These are phyloP conservation scores for Torulaspora microellipsoides DNA, from an alignment of 805 yeast species.

Conservation along the genomic window DNA sequence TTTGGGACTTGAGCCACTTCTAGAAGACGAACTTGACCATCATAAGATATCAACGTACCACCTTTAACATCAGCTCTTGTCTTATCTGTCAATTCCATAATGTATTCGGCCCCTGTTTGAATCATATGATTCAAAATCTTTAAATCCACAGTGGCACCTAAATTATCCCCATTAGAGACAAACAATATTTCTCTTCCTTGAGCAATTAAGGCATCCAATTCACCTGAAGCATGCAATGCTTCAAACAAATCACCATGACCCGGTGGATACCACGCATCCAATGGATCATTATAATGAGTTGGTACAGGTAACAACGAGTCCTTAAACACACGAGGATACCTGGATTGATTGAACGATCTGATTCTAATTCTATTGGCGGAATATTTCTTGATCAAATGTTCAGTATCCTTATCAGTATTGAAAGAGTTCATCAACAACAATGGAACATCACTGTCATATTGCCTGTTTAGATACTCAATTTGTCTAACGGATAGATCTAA, in stretches of 20 bases:
- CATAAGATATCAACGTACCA: slow-evolving; percentile 95
- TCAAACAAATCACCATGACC: slow-evolving; percentile 99
- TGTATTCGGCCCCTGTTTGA: slow-evolving; percentile 85
- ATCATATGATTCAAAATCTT: slow-evolving; percentile 89
- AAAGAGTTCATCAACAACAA: slow-evolving; percentile 96
- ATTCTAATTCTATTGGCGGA: slow-evolving; percentile 94
- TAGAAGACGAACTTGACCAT: slow-evolving; percentile 87
- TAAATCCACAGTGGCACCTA: slow-evolving; percentile 96
- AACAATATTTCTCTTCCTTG: slow-evolving; percentile 94
- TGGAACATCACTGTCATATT: slow-evolving; percentile 89
- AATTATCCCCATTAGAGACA: slow-evolving; percentile 96
- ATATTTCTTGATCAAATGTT: slow-evolving; percentile 90
- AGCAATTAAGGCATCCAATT: slow-evolving; percentile 79
- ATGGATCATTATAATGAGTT: slow-evolving; percentile 59
- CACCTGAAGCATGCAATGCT: slow-evolving; percentile 82
- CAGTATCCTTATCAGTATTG: slow-evolving; percentile 95
- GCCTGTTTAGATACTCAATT: slow-evolving; percentile 89
- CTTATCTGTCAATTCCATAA: slow-evolving; percentile 98
- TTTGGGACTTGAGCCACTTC: slow-evolving; percentile 95
- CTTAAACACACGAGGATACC: slow-evolving; percentile 91
- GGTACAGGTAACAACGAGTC: slow-evolving; percentile 98
- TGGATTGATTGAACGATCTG: slow-evolving; percentile 95
- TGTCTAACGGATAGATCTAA: slow-evolving; percentile 94
- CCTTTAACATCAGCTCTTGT: slow-evolving; percentile 99
- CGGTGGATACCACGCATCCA: slow-evolving; percentile 98